These are phyloP conservation scores for Populus ilicifolia DNA, from an alignment of 345 rosid genomes.

Conservation along the genomic window DNA sequence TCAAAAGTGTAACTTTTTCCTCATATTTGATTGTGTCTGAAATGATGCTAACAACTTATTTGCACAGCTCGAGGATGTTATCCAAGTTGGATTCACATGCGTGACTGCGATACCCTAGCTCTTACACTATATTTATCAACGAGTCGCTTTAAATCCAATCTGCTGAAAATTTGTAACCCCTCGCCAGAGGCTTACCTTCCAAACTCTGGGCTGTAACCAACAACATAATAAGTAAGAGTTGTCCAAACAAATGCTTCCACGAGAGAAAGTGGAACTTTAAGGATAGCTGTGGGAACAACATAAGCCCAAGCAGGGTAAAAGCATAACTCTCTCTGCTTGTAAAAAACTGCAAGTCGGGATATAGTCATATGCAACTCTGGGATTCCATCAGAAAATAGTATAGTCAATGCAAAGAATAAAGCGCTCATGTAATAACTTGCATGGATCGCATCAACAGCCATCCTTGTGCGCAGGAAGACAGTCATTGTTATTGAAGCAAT, in stretches of 20 bases:
- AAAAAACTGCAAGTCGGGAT: conserved; percentile 47
- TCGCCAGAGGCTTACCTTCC: conserved; percentile 41
- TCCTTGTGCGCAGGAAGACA: conserved; percentile 37
- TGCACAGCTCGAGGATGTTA: too few species aligned
- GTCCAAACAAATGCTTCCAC: conserved; percentile 58
- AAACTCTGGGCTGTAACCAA: conserved; percentile 71
- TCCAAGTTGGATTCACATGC: too few species aligned
- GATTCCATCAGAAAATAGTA: conserved; percentile 45
- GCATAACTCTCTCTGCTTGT: conserved; percentile 48
- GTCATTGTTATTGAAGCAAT: conserved; percentile 56
- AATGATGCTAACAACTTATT: too few species aligned
- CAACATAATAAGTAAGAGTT: conserved; percentile 62
- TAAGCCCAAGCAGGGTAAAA: conserved; percentile 76
- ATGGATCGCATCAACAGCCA: conserved; percentile 44
- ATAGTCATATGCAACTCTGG: conserved; percentile 51
- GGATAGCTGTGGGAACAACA: conserved; percentile 48
- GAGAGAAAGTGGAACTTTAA: conserved; percentile 52
- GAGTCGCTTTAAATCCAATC: neutral
- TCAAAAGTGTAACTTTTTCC: too few species aligned
- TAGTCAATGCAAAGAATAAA: conserved; percentile 41
- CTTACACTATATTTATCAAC: neutral
- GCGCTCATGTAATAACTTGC: conserved; percentile 52
- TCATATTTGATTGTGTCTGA: too few species aligned
- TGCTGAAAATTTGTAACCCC: neutral
- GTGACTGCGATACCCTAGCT: too few species aligned